Percentiles rank a stretch among this genome's conserved stretches.
Conservation (phyloP, 1,284 basidiomycete species). For the Takashimella koratensis region DNA sequence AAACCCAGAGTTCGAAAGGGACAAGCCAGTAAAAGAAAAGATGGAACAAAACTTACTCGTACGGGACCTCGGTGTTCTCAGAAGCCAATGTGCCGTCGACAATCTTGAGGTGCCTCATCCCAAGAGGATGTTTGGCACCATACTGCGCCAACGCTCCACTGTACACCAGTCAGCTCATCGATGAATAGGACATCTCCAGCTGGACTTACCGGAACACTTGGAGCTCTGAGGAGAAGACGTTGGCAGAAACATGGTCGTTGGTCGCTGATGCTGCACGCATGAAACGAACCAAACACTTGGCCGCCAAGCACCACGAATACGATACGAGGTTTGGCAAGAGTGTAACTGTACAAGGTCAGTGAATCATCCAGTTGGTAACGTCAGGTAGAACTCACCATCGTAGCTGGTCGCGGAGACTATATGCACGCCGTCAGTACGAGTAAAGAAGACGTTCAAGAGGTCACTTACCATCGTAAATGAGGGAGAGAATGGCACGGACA, state of each 20-base stretch:
- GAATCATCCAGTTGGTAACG: neutral
- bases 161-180: neutral
- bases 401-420: constrained; percentile 38
- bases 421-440: no score
- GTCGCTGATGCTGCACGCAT: constrained; percentile 26
- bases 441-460: neutral
- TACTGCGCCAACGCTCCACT: constrained; percentile 26
- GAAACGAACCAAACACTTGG: constrained; percentile 32
- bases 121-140: constrained; percentile 32
- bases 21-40: neutral
- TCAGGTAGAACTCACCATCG: constrained; percentile 27
- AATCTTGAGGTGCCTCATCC: constrained; percentile 26
- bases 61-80: neutral
- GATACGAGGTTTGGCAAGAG: constrained; percentile 25
- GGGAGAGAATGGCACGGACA: constrained; percentile 38
- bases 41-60: neutral
- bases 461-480: constrained; percentile 39
- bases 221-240: constrained; percentile 37
- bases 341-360: constrained; percentile 28
- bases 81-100: constrained; percentile 13
- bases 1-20: no score
- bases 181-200: neutral
- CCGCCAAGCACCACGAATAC: constrained; percentile 27
- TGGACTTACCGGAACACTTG: constrained; percentile 34
- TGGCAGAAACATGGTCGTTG: constrained; percentile 26